Evolutionary conservation across 345 rosid genomes (phyloP), one percentile per base, ranked within the genome.

Genomic region (Anacardium occidentale): DNA sequence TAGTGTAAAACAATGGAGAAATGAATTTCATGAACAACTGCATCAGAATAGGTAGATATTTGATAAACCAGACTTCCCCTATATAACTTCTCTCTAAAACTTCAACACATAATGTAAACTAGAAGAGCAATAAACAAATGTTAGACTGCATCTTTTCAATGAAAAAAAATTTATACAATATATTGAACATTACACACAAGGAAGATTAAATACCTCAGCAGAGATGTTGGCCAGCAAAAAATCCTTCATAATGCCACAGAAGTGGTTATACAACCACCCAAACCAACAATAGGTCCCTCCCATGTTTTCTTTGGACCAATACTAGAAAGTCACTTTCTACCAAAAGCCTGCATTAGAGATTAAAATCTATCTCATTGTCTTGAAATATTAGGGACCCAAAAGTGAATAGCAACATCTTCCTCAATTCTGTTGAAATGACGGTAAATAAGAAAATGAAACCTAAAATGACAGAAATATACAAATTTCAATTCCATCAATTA

Each of bases 271-370:
- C 97, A 94, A 65, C 98, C 98, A 67, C 84, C 91, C 77, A 94
- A 78, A 53, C 97, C 98, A 18, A 79, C 77, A 62, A 88, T 69
- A 69, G 97, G 84, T 73, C 98, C 98, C 81, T 91, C 98, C 98
- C 98, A 91, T 62, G 98, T 91, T 85, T 91, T 91, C 80, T 91
- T 91, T 3, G 97, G 98, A 77, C 98, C 91, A 69, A 91, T 82
- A 77, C 75, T 87, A 57, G 90, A 90, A 69, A 94, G 92, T 14
- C 85, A 91, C 5, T 96, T 91, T 83, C 83, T 85, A 42, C 98
- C 97, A 83, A 90, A 87, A 75, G 89, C 86, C 98, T 94, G 90
- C 82, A 80, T 34, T 24, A 40, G 26, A 68, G 34, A 42, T 53
- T 37, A 51, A 68, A 71, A 63, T 77, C 45, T 11, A 65, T 68